phyloP scores from a whole-genome alignment of 1,139 yeast genomes.

The Geotrichum europaeum region DNA sequence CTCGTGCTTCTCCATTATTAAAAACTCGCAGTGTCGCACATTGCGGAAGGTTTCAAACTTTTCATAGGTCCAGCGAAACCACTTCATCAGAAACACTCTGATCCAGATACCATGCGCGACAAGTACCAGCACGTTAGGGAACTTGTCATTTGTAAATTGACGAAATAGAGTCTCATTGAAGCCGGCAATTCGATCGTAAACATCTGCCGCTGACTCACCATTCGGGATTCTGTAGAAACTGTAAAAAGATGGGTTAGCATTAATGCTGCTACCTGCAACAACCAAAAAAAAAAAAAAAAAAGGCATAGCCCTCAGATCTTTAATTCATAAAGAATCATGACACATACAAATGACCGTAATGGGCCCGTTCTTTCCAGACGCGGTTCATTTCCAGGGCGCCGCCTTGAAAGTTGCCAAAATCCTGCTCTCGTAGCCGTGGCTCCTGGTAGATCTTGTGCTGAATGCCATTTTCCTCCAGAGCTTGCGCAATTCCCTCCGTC shows the following conservation, averaged over 20 bases:
- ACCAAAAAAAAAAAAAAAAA: not conserved
- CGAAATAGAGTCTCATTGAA: slow-evolving; percentile 82
- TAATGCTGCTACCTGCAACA: not conserved
- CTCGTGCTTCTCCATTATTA: slow-evolving; percentile 59
- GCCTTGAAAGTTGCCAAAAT: slow-evolving; percentile 83
- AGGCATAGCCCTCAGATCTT: not conserved
- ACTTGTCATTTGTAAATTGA: slow-evolving; percentile 61
- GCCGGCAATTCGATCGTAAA: slow-evolving; percentile 81
- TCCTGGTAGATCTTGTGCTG: slow-evolving; percentile 63
- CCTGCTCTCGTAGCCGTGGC: slow-evolving; percentile 88
- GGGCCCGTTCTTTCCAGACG: slow-evolving; percentile 76
- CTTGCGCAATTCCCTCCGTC: slow-evolving; percentile 57
- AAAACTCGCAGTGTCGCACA: slow-evolving; percentile 76
- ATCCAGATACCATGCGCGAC: slow-evolving; percentile 96
- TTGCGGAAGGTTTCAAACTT: slow-evolving; percentile 77
- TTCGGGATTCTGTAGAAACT: slow-evolving; percentile 77
- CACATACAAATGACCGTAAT: slow-evolving; percentile 68
- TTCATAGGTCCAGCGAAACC: slow-evolving; percentile 91
- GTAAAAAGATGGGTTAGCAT: not conserved
- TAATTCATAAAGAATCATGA: not conserved
- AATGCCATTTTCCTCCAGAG: slow-evolving; percentile 43
- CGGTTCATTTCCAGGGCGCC: slow-evolving; percentile 69
- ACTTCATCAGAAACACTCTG: slow-evolving; percentile 79
- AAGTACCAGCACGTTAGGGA: slow-evolving; percentile 68
- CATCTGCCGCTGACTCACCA: slow-evolving; percentile 95